Base-by-base conservation (phyloP, 306 rosid genomes). In the Gastrolobium bilobum region DNA sequence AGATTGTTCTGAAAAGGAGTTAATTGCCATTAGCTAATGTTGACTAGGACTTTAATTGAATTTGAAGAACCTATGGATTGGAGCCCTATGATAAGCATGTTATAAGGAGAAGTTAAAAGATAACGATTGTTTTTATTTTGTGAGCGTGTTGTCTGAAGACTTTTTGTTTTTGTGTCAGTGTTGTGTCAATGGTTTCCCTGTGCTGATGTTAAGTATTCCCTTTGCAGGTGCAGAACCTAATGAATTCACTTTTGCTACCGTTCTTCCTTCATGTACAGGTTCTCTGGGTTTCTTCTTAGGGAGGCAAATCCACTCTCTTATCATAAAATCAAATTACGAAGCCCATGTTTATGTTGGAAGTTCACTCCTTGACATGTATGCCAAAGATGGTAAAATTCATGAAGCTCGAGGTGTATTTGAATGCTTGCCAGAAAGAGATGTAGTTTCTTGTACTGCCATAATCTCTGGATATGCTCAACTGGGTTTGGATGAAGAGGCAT, bases 351-450 rank as follows among this genome's bases (percentile, higher is more conserved):
- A 77, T 83, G 97, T 94, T 34, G 99, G 95, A 44, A 92, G 97
- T 82, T 94, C 99, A 43, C 97, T 91, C 47, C 97, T 90, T 43
- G 97, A 94, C 84, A 92, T 94, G 99, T 94, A 94, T 77, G 91
- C 97, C 56, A 94, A 92, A 85, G 83, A 85, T 67, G 91, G 95
- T 65, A 87, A 83, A 76, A 90, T 92, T 77, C 84, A 83, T 77
- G 97, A 92, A 78, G 97, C 97, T 54, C 83, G 53, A 73, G 68
- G 74, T 30, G 76, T 91, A 78, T 94, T 92, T 43, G 83, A 88
- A 48, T 75, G 91, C 89, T 60, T 94, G 82, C 94, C 97, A n/a
- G 91, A 87, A 77, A 86, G 91, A 79, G 97, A 91, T 79, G 95
- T 94, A 51, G 96, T 91, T 77, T 87, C 92, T 1, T 94, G 97